These are phyloP conservation scores for Posidonia oceanica DNA, from an alignment of 116 monocot species.

Conservation along the genomic window DNA sequence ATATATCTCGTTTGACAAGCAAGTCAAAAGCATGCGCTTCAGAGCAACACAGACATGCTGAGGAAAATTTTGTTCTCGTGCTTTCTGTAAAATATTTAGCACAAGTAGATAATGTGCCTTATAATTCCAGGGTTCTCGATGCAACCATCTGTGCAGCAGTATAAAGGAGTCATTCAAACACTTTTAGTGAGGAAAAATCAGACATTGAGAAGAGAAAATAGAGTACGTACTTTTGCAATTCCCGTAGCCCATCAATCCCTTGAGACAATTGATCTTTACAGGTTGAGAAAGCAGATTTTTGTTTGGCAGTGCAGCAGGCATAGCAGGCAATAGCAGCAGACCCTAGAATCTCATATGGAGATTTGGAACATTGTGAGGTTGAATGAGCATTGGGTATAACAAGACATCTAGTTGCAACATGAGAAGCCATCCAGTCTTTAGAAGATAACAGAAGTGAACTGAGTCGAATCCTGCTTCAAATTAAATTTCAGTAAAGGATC, in stretches of 20 bases:
- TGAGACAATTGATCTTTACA: conserved; percentile 38
- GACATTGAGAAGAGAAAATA: neutral
- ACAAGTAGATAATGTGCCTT: conserved; percentile 56
- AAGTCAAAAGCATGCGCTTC: conserved; percentile 36
- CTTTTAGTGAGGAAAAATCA: neutral
- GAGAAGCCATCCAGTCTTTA: conserved; percentile 56
- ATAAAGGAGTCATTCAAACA: neutral
- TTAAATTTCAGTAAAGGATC: neutral
- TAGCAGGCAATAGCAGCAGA: conserved; percentile 62
- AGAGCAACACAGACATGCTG: conserved; percentile 32
- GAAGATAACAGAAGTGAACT: conserved; percentile 51
- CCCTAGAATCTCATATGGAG: conserved; percentile 47
- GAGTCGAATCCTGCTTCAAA: conserved; percentile 54
- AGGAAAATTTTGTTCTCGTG: conserved; percentile 75
- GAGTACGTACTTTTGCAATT: conserved; percentile 50
- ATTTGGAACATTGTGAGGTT: conserved; percentile 21
- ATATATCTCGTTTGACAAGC: conserved; percentile 28
- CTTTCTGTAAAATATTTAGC: conserved; percentile 59
- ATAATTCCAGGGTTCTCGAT: conserved; percentile 85
- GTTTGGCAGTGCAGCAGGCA: conserved; percentile 20
- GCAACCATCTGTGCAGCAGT: conserved; percentile 58
- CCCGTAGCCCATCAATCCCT: conserved; percentile 13
- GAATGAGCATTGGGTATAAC: conserved; percentile 10
- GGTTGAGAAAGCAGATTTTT: conserved; percentile 60
- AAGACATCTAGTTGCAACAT: conserved; percentile 48